Percentiles rank a stretch among this genome's conserved stretches.
Evolutionary conservation across 352 stramenopile genomes (phyloP).

Genomic region (Phytophthora capsici): DNA sequence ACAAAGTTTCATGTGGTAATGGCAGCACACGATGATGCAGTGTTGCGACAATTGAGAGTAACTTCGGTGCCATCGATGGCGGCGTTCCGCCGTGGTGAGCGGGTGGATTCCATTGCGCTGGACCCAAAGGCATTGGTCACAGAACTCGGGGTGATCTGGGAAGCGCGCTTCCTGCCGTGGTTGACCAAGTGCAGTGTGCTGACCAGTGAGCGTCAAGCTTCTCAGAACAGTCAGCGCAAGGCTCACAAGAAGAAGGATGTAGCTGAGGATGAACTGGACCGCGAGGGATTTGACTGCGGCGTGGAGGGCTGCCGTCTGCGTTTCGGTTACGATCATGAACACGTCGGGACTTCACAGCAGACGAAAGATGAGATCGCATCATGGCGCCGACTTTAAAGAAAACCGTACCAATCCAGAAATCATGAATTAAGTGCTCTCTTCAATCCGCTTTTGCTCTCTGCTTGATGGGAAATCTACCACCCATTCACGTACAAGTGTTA

Average conservation of each 20-base stretch:
- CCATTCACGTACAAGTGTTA: neutral
- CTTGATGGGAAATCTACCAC: neutral
- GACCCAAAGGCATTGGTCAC: constrained; percentile 43
- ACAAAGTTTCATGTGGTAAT: constrained; percentile 65
- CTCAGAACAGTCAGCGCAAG: constrained; percentile 10
- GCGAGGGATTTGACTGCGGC: constrained; percentile 62
- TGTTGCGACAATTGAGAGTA: constrained; percentile 48
- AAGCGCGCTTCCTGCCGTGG: constrained; percentile 67
- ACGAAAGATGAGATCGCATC: constrained; percentile 65
- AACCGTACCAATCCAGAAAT: constrained; percentile 16
- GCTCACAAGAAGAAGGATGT: constrained; percentile 8
- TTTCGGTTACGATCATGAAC: constrained; percentile 73
- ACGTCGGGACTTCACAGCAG: constrained; percentile 67
- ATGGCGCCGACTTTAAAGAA: constrained; percentile 48
- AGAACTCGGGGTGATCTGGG: constrained; percentile 50
- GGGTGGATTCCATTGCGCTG: constrained; percentile 53
- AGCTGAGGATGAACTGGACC: constrained; percentile 38
- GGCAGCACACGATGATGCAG: constrained; percentile 31
- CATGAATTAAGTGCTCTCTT: constrained; percentile 18
- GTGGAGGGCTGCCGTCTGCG: constrained; percentile 65
- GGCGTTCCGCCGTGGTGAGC: constrained; percentile 59
- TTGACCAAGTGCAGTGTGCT: constrained; percentile 68
- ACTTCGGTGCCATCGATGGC: constrained; percentile 41
- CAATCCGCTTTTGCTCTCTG: constrained; percentile 7
- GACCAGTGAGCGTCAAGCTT: constrained; percentile 44